Evolutionary conservation across 2,329 filamentous ascomycete species (phyloP), one percentile per base, ranked within the genome.

Genomic region (Cyphellophora attinorum): DNA sequence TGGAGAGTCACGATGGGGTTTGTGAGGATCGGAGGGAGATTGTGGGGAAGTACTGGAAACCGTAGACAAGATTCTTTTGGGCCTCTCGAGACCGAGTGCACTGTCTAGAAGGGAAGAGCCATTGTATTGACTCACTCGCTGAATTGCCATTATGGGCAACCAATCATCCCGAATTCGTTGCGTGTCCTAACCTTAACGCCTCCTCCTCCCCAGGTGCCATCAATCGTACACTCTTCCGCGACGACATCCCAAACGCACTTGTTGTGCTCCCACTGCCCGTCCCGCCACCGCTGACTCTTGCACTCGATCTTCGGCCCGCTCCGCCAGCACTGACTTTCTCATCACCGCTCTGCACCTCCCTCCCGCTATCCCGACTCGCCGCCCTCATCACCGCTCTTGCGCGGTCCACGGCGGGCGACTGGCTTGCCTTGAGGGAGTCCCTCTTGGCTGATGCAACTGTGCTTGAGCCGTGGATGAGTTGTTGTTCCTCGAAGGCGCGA

Each of bases 361-460:
- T 45, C n/a, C n/a, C n/a, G n/a, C n/a, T n/a, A 18, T 48, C 48
- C 17, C 49, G 52, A 13, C 50, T 47, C 16, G 51, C 49, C 37
- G 52, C 51, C 12, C 57, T 55, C 6, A 66, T 46, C 53, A 63
- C 61, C 5, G 59, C 61, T 18, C 62, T 52, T 14, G 62, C 60
- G 39, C 61, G 62, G 38, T 65, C 61, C 14, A 64, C 62, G 11
- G 62, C 62, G 31, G 58, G 61, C 33, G 62, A 67, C 41, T 65
- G 60, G 5, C 56, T 55, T 19, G 57, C 63, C 10, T 53, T 50
- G 57, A 64, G 59, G 3, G 59, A 54, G 41, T 68, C 65, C 35
- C 61, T 54, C 42, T 61, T 65, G 18, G 61, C 59, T 21, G 58
- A 52, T n/a, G n/a, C n/a, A 11, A 52, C 53, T 27, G 53, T 52